Evolutionary conservation across 208 protist species (phyloP).

Genomic region (Ichthyophonus hoferi): DNA sequence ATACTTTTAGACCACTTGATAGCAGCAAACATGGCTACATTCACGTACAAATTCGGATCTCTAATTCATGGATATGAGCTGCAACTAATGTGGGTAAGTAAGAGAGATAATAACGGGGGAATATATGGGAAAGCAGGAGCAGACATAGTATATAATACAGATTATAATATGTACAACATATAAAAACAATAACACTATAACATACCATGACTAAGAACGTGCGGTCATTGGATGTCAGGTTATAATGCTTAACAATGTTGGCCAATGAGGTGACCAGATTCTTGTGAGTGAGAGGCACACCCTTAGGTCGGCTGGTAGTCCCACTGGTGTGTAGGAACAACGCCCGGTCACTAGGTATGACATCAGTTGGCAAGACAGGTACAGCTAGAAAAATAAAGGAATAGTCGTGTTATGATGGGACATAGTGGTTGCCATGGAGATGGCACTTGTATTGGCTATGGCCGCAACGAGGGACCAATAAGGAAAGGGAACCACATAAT

Average conservation of each 20-base stretch:
- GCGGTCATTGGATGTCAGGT: background rate
- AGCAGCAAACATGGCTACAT: no score
- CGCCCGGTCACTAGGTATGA: constrained; percentile 41
- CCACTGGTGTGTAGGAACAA: constrained; percentile 62
- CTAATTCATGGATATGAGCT: no score
- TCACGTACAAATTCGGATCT: no score
- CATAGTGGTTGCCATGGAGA: background rate
- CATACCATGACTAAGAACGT: background rate
- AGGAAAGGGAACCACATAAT: no score
- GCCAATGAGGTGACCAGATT: constrained; percentile 40
- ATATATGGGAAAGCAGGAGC: no score
- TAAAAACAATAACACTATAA: no score
- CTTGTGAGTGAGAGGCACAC: constrained; percentile 57
- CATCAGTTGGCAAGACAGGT: background rate
- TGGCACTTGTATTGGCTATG: background rate
- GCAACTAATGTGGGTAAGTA: no score
- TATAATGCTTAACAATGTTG: constrained; percentile 48
- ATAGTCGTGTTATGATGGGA: background rate
- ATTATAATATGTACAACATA: no score
- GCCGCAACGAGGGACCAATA: background rate
- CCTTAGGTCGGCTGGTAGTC: constrained; percentile 60
- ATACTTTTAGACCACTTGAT: no score
- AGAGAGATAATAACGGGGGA: no score
- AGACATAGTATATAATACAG: no score
- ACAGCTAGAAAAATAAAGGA: background rate